Percentiles rank a stretch among this genome's conserved stretches.
Evolutionary conservation across 2,329 filamentous ascomycete genomes (phyloP).

Genomic region (Xylariaceae sp.): DNA sequence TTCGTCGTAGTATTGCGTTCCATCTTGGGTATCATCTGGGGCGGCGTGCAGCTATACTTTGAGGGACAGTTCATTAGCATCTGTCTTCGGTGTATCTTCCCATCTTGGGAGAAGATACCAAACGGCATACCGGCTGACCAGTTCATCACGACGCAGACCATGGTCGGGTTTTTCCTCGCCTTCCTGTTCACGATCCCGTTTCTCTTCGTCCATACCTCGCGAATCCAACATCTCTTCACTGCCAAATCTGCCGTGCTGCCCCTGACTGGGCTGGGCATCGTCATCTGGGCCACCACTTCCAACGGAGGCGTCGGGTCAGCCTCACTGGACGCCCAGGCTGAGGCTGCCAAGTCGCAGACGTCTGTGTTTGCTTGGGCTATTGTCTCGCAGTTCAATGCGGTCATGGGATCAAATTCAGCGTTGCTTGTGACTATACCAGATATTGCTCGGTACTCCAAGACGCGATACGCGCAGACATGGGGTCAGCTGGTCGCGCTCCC

Average conservation of each 20-base stretch:
- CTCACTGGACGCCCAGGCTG: neutral
- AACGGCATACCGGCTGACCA: neutral
- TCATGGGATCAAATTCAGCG: neutral
- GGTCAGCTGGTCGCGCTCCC: neutral
- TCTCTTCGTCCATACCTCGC: neutral
- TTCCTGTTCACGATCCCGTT: neutral
- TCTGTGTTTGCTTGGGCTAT: neutral
- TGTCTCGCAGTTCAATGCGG: neutral
- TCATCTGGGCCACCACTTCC: neutral
- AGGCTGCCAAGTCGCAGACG: neutral
- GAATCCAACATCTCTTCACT: neutral
- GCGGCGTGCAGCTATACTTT: neutral
- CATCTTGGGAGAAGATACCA: neutral
- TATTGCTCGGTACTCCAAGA: neutral
- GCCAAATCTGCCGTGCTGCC: neutral
- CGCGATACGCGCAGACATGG: neutral
- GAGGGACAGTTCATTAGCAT: neutral
- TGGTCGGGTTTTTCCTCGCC: neutral
- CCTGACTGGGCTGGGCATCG: neutral
- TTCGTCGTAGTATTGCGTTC: neutral
- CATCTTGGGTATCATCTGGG: neutral
- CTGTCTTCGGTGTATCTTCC: neutral
- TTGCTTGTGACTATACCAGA: neutral
- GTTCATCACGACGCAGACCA: neutral
- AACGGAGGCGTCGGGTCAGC: neutral